Evolutionary conservation across 257 asterid genomes (phyloP), one percentile per base, ranked within the genome.

Genomic region (Solanum rostratum): DNA sequence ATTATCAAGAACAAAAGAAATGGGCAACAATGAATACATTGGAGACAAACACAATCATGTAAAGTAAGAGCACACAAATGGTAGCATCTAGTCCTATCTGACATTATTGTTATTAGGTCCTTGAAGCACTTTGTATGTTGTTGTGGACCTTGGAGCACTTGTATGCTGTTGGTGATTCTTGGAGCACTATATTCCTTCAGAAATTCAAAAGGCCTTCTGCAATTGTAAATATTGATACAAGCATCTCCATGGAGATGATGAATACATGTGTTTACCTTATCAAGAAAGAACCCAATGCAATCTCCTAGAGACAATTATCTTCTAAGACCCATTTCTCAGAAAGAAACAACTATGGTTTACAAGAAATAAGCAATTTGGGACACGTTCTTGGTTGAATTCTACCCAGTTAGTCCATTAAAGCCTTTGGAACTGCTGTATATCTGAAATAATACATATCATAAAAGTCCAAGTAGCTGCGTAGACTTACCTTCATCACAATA

Each of bases 401-500:
- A 41, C 73, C 46, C 49, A 60, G n/a, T 80, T 33, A 5, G 66
- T 41, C 19, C 27, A 57, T 9, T 15, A 41, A 27, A 60, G 45
- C 33, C 74, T 66, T 14, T 30, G 14, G 74, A 66, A 22, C 24
- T 60, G 22, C 74, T 7, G 57, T 18, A 37, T n/a, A 65, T 54
- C 85, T 65, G 62, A 83, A 41, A 83, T 3, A 15, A 66, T 13
- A 3, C 63, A 14, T 57, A 55, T 30, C 12, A 63, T 37, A 54
- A 81, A 73, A 10, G 8, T 50, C 19, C 11, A 83, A 54, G 20
- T 24, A 76, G 29, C 59, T 82, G 22, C 24, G 4, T 39, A 29
- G 59, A 66, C 93, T 16, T 24, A 95, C 99, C 99, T 95, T 97
- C 98, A 97, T 94, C 60, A 97, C 99, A 85, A 97, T 94, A 45